phyloP scores from a whole-genome alignment of 2,329 filamentous ascomycete genomes.

The Samsoniella hepiali region DNA sequence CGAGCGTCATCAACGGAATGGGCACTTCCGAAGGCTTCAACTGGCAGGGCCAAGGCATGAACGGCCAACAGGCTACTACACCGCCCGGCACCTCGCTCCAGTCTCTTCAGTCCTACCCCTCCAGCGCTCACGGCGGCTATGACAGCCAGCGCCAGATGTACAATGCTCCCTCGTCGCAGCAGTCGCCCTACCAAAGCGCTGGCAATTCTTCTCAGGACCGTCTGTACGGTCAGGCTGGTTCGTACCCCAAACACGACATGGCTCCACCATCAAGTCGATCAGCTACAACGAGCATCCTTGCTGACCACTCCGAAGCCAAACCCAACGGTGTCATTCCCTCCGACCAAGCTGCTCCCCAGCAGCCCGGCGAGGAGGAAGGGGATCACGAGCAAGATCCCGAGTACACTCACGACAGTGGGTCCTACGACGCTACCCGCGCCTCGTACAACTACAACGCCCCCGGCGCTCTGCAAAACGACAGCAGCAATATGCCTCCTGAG shows the following conservation, averaged over 20 bases:
- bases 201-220: slow-evolving; percentile 57
- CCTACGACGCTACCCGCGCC: slow-evolving; percentile 68
- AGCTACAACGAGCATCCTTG: slow-evolving; percentile 53
- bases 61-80: slow-evolving; percentile 69
- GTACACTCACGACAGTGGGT: slow-evolving; percentile 79
- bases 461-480: slow-evolving; percentile 62
- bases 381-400: slow-evolving; percentile 76
- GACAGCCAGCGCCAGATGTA: slow-evolving; percentile 78
- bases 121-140: slow-evolving; percentile 61
- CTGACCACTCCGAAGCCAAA: slow-evolving; percentile 62
- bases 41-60: slow-evolving; percentile 66
- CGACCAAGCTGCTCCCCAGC: slow-evolving; percentile 48
- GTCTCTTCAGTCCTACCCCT: slow-evolving; percentile 74
- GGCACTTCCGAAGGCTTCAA: slow-evolving; percentile 74
- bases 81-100: slow-evolving; percentile 76
- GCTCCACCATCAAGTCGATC: slow-evolving; percentile 69
- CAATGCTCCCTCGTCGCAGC: slow-evolving; percentile 64
- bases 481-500: slow-evolving; percentile 75
- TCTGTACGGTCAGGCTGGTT: slow-evolving; percentile 64
- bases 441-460: slow-evolving; percentile 76
- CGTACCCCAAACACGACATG: slow-evolving; percentile 85
- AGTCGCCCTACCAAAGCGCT: slow-evolving; percentile 67
- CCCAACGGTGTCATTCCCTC: slow-evolving; percentile 64
- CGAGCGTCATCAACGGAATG: slow-evolving; percentile 74
- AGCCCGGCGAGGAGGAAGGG: slow-evolving; percentile 62